Conservation (phyloP, 1,284 basidiomycete genomes). For the Porogramme epimiltina region DNA sequence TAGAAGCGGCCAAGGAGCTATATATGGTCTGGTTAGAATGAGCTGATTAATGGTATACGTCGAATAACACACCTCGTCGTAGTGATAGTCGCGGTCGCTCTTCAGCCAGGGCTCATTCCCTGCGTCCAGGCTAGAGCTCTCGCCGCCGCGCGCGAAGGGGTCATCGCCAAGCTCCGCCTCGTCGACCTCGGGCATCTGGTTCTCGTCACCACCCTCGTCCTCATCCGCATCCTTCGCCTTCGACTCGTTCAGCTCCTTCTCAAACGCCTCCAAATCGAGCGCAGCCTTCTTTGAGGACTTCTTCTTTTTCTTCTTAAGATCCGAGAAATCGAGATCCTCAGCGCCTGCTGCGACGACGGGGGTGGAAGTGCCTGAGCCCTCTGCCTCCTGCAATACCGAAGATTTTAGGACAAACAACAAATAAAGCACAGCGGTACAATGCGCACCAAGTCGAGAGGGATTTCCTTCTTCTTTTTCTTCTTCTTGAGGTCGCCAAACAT, state of each 20-base stretch:
- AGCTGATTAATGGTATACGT: neutral
- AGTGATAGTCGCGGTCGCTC: constrained; percentile 93
- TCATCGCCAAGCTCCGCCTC: constrained; percentile 86
- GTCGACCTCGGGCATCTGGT: constrained; percentile 56
- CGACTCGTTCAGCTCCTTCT: constrained; percentile 81
- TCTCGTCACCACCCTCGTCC: constrained; percentile 54
- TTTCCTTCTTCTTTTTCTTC: constrained; percentile 92
- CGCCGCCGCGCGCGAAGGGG: constrained; percentile 67
- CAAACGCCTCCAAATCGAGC: constrained; percentile 81
- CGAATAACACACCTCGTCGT: constrained; percentile 72
- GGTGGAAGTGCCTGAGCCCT: constrained; percentile 64
- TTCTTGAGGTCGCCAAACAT: constrained; percentile 91
- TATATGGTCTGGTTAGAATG: neutral
- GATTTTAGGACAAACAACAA: neutral
- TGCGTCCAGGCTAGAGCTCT: constrained; percentile 59
- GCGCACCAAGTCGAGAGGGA: constrained; percentile 81
- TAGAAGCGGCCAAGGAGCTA: constrained; percentile 95
- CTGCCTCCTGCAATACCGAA: constrained; percentile 53
- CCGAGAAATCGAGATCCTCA: constrained; percentile 81
- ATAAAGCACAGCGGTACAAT: neutral
- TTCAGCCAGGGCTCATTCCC: constrained; percentile 87
- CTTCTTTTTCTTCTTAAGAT: constrained; percentile 87
- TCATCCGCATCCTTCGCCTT: constrained; percentile 64
- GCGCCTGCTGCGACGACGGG: constrained; percentile 43
- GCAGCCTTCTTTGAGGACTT: constrained; percentile 76